Conservation (phyloP, 2,329 filamentous ascomycete species). For the Colletotrichum cuscutae region DNA sequence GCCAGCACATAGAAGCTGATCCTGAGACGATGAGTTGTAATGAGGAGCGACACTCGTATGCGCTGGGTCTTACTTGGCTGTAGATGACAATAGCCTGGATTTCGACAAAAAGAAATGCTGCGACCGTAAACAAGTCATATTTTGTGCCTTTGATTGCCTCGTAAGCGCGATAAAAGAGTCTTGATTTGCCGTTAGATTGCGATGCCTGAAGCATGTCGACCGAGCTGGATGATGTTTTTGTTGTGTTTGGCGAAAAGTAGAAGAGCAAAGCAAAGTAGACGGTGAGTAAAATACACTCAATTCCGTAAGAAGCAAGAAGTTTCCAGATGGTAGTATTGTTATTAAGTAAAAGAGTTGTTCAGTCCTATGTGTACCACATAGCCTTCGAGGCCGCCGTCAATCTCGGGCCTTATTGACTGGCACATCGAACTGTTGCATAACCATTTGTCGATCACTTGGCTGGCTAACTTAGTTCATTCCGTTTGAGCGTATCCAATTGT, state of each 20-base stretch:
- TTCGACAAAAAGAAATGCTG: constrained; percentile 14
- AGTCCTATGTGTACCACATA: not conserved
- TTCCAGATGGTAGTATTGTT: not conserved
- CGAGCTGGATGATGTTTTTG: not conserved
- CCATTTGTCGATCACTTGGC: not conserved
- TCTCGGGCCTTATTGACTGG: constrained; percentile 8
- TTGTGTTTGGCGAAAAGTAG: not conserved
- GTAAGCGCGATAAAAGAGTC: not conserved
- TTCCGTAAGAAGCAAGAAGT: constrained; percentile 11
- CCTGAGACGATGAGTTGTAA: constrained; percentile 23
- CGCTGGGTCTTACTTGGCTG: not conserved
- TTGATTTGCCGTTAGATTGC: not conserved
- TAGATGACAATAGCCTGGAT: constrained; percentile 16
- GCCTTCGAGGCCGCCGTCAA: constrained; percentile 16
- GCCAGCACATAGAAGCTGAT: constrained; percentile 20
- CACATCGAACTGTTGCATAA: constrained; percentile 14
- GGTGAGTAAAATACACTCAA: constrained; percentile 10
- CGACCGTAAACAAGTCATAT: constrained; percentile 22
- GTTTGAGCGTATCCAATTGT: constrained; percentile 27
- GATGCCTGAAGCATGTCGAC: not conserved
- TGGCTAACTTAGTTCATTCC: not conserved
- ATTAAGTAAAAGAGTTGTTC: not conserved
- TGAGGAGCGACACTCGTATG: not conserved
- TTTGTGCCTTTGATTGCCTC: constrained; percentile 10
- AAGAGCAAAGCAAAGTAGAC: constrained; percentile 14